Base-by-base conservation (phyloP, 352 stramenopile genomes). In the Phytophthora hibernalis region DNA sequence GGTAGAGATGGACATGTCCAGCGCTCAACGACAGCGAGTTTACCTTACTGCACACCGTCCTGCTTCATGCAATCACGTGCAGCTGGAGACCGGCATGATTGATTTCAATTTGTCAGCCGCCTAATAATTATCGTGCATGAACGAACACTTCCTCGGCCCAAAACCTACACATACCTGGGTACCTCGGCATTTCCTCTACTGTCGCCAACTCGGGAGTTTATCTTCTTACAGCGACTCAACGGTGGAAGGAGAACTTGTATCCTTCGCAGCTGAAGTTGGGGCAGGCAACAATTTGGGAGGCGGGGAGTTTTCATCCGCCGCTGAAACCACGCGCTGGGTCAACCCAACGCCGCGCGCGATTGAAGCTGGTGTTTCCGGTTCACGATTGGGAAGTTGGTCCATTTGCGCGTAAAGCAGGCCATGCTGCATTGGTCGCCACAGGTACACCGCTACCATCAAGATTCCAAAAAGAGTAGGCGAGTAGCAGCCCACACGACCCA, bases 401-500 rank as follows among this genome's bases (percentile, higher is more conserved):
- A 94, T 94, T 30, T 84, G 76, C 18, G 85, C 79, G 58, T 94
- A 94, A 2, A 93, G 67, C 38, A 77, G 40, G 4, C 79, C 90
- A 24, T 87, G 91, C 20, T 76, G 67, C 42, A 62, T 89, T 13
- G 89, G 89, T 2, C 83, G 81, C 89, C 89, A 96, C 42, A 95
- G 72, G 48, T 91, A 80, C 16, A 87, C 79, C 30, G 88, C 68
- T n/a, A 89, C 73, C 21, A 87, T 51, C 33, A 96, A 70, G 30
- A 91, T 77, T 5, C 54, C 58, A 50, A 93, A 95, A 87, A 87
- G 22, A 95, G 72, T 31, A 93, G 56, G 5, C 85, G 82, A 63
- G 89, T 90, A 16, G 75, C 82, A 1, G 86, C 86, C 86, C 86
- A 96, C 37, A 96, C 76, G 16, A 93, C 44, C 88, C 88, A 96